A percentile compares a stretch with the other conserved stretches of the same genome.
These are phyloP conservation scores for Aeschynomene evenia DNA, from an alignment of 306 rosid genomes.

Conservation along the genomic window DNA sequence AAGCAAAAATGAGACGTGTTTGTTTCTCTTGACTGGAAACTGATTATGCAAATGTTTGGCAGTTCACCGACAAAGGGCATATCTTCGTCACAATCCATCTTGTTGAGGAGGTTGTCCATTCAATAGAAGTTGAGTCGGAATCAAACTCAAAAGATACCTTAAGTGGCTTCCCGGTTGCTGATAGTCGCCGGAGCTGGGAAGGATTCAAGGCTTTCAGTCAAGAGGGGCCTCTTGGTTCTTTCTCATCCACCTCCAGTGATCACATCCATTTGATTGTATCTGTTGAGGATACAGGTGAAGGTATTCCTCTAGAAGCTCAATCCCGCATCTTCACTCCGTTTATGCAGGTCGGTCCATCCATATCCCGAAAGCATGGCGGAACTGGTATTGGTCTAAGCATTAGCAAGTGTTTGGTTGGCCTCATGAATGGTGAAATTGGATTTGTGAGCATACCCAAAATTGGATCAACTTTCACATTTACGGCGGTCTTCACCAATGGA, in stretches of 20 bases:
- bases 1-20: background rate
- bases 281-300: constrained; percentile 98
- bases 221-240: constrained; percentile 55
- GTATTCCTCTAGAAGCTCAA: constrained; percentile 82
- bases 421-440: constrained; percentile 95
- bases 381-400: constrained; percentile 97
- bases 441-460: constrained; percentile 76
- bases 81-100: constrained; percentile 87
- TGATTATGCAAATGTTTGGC: constrained; percentile 42
- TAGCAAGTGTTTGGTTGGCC: constrained; percentile 95
- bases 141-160: constrained; percentile 62
- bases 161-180: constrained; percentile 80
- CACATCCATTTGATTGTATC: constrained; percentile 74
- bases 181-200: constrained; percentile 70
- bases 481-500: constrained; percentile 67
- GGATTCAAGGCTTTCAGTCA: constrained; percentile 56
- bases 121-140: constrained; percentile 70
- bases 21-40: background rate
- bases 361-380: constrained; percentile 89
- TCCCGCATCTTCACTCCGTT: constrained; percentile 82
- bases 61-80: constrained; percentile 98
- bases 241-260: constrained; percentile 55
- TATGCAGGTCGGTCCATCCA: constrained; percentile 94
- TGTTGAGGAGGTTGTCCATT: constrained; percentile 71
- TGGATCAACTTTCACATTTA: constrained; percentile 94